Conservation (phyloP, 352 stramenopile genomes). For the Globisporangium nodosum region DNA sequence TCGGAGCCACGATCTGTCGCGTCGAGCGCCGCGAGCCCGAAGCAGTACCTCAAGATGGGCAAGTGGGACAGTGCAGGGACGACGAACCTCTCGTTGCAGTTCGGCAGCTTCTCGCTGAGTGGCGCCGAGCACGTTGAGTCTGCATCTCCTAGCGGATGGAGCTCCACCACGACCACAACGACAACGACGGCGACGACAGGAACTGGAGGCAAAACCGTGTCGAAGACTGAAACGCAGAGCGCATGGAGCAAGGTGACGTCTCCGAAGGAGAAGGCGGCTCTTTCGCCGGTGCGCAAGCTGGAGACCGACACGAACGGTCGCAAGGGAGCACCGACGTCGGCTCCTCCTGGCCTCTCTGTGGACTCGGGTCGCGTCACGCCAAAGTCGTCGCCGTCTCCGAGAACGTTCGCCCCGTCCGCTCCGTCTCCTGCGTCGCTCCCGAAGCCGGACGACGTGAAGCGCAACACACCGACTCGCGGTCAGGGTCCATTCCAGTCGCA, state of each 20-base stretch:
- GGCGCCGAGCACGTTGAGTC: conserved; percentile 50
- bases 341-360: conserved; percentile 63
- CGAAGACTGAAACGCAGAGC: conserved; percentile 45
- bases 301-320: conserved; percentile 13
- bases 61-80: conserved; percentile 71
- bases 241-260: conserved; percentile 50
- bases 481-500: conserved; percentile 52
- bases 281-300: conserved; percentile 45
- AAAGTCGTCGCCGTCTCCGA: conserved; percentile 61
- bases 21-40: conserved; percentile 34
- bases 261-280: conserved; percentile 60
- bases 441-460: conserved; percentile 84
- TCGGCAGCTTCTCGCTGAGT: conserved; percentile 84
- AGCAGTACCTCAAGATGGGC: conserved; percentile 81
- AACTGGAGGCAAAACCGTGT: conserved; percentile 32
- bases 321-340: conserved; percentile 39
- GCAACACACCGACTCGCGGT: conserved; percentile 51
- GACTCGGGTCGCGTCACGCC: conserved; percentile 62
- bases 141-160: conserved; percentile 60
- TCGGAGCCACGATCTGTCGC: conserved; percentile 25
- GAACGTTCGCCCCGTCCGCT: conserved; percentile 57
- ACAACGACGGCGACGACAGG: conserved; percentile 32
- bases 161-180: conserved; percentile 33
- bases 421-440: conserved; percentile 81
- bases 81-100: conserved; percentile 78